A percentile compares a stretch with the other conserved stretches of the same genome.
These are phyloP conservation scores for Aureobasidium sp. DNA, from an alignment of 2,329 filamentous ascomycete species.

Conservation along the genomic window DNA sequence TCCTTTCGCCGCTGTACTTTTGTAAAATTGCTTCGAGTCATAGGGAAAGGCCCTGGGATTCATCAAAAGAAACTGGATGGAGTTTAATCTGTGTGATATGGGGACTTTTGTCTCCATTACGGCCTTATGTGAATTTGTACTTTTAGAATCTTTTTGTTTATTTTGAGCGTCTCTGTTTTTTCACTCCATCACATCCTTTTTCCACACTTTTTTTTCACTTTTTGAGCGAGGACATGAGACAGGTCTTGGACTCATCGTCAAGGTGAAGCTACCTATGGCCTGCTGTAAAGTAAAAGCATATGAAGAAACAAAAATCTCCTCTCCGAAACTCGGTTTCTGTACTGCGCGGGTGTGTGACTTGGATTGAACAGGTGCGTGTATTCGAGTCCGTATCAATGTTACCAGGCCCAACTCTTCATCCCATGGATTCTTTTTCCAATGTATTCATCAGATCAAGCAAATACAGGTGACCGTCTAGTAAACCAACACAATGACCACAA, in stretches of 20 bases:
- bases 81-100: not conserved
- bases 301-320: slow-evolving; percentile 9
- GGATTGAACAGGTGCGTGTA: too few relatives aligned
- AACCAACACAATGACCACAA: too few relatives aligned
- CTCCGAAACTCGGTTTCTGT: too few relatives aligned
- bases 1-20: slow-evolving; percentile 2
- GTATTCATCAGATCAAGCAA: too few relatives aligned
- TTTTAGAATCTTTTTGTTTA: slow-evolving; percentile 13
- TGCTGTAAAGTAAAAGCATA: slow-evolving; percentile 9
- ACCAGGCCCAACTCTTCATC: too few relatives aligned
- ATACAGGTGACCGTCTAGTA: too few relatives aligned
- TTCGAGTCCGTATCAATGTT: too few relatives aligned
- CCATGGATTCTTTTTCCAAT: too few relatives aligned
- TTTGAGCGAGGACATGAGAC: not conserved
- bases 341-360: too few relatives aligned
- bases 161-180: not conserved
- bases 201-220: not conserved
- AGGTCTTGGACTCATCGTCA: not conserved
- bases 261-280: not conserved
- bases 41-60: not conserved
- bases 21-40: slow-evolving; percentile 7
- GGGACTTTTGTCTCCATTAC: slow-evolving; percentile 5
- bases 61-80: slow-evolving; percentile 2
- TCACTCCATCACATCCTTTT: not conserved
- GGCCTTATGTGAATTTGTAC: slow-evolving; percentile 15